These are phyloP conservation scores for Trichosporon coremiiforme DNA, from an alignment of 1,284 basidiomycete genomes.

Conservation along the genomic window DNA sequence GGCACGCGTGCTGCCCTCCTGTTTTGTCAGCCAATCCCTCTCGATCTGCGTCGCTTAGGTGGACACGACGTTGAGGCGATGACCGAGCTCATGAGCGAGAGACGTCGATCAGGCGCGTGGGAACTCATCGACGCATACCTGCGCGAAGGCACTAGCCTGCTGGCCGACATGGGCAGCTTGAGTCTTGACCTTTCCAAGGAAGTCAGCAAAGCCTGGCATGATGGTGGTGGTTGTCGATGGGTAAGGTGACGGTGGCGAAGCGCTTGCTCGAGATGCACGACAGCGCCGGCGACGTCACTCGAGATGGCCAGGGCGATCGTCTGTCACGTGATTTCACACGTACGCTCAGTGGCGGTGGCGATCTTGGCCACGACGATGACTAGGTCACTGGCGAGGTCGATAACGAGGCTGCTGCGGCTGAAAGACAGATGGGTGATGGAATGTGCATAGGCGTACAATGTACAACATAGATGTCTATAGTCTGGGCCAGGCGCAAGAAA, in stretches of 20 bases:
- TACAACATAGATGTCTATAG: background rate
- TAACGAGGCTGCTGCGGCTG: background rate
- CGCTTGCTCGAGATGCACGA: background rate
- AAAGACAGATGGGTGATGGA: background rate
- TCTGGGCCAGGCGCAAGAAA: conserved; percentile 8
- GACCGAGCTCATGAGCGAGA: background rate
- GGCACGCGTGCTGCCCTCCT: conserved; percentile 47
- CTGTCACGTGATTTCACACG: background rate
- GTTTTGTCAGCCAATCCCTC: background rate
- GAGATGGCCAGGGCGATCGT: background rate
- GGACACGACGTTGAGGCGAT: background rate
- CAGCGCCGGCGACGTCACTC: background rate
- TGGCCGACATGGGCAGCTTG: conserved; percentile 34
- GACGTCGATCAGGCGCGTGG: background rate
- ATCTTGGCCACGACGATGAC: too few species aligned
- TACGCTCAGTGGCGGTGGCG: background rate
- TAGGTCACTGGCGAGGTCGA: too few species aligned
- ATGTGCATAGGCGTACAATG: conserved; percentile 11
- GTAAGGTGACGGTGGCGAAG: background rate
- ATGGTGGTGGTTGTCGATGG: conserved; percentile 10
- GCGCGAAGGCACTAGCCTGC: conserved; percentile 40
- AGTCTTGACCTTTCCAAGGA: conserved; percentile 40
- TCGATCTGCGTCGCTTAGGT: background rate
- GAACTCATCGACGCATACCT: conserved; percentile 32
- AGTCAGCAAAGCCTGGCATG: conserved; percentile 29